Percentiles rank a stretch among this genome's conserved stretches.
These are phyloP conservation scores for Rhinocladiella mackenziei DNA, from an alignment of 2,329 filamentous ascomycete genomes.

Conservation along the genomic window DNA sequence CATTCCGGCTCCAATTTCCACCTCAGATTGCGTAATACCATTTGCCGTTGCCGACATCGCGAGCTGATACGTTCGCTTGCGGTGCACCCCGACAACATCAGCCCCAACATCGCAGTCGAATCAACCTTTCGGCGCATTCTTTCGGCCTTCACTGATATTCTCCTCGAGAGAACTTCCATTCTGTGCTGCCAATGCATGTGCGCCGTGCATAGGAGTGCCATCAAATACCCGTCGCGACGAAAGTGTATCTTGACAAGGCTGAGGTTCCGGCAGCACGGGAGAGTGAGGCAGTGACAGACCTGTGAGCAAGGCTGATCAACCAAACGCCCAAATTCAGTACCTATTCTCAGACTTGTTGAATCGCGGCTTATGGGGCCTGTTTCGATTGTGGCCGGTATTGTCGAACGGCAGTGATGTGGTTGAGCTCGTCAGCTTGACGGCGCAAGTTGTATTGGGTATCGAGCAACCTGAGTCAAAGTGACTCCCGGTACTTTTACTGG, in stretches of 20 bases:
- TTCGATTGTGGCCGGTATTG: neutral
- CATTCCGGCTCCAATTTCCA: neutral
- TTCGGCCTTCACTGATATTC: too few relatives aligned
- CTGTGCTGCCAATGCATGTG: too few relatives aligned
- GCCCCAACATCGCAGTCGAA: neutral
- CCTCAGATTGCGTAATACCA: too few relatives aligned
- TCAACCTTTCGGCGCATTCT: neutral
- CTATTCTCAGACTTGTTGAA: neutral
- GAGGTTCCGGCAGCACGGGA: too few relatives aligned
- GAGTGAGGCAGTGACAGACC: too few relatives aligned
- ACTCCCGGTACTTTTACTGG: neutral
- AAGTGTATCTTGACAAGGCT: too few relatives aligned
- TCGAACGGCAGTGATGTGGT: slow-evolving; percentile 9
- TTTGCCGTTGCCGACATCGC: neutral
- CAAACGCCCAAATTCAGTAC: neutral
- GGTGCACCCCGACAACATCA: neutral
- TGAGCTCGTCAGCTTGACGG: slow-evolving; percentile 2
- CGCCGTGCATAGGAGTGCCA: too few relatives aligned
- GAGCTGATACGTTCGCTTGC: slow-evolving; percentile 6
- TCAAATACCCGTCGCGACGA: too few relatives aligned
- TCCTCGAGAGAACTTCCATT: too few relatives aligned
- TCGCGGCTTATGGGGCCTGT: slow-evolving; percentile 6
- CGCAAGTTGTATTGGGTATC: slow-evolving; percentile 8
- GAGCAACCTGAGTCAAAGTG: too few relatives aligned
- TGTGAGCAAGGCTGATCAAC: too few relatives aligned